Evolutionary conservation across 2,329 filamentous ascomycete genomes (phyloP).

Genomic region (Ophiocordyceps camponoti-floridani): DNA sequence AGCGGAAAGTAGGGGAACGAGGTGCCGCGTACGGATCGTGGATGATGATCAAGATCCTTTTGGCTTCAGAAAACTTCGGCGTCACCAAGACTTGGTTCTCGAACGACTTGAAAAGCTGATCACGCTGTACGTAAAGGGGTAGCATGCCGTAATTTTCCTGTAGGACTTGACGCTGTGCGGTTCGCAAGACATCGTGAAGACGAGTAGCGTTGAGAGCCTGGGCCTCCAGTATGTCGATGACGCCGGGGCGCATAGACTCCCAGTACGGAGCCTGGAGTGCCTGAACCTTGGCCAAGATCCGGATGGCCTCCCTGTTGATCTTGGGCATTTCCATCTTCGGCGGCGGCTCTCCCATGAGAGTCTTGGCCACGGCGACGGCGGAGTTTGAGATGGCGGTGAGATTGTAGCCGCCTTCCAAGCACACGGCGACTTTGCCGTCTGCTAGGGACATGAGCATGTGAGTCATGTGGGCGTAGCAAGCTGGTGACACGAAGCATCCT

Average conservation of each 20-base stretch:
- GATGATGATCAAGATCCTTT: slow-evolving; percentile 65
- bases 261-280: slow-evolving; percentile 54
- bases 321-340: slow-evolving; percentile 37
- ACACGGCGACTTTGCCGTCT: slow-evolving; percentile 75
- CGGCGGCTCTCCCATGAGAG: slow-evolving; percentile 89
- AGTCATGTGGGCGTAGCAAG: slow-evolving; percentile 95
- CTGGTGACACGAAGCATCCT: slow-evolving; percentile 77
- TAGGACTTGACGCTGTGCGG: slow-evolving; percentile 55
- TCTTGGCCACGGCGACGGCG: slow-evolving; percentile 76
- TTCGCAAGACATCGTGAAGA: slow-evolving; percentile 64
- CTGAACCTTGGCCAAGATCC: slow-evolving; percentile 39
- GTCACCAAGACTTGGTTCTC: slow-evolving; percentile 77
- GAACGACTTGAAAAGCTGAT: slow-evolving; percentile 56
- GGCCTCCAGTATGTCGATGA: slow-evolving; percentile 35
- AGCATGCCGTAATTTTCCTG: slow-evolving; percentile 61
- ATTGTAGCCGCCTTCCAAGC: slow-evolving; percentile 92
- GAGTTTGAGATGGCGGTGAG: slow-evolving; percentile 83
- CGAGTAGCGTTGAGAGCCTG: slow-evolving; percentile 37
- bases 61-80: slow-evolving; percentile 44
- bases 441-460: slow-evolving; percentile 97
- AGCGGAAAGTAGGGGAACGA: background rate
- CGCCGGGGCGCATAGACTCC: slow-evolving; percentile 66
- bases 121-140: slow-evolving; percentile 61
- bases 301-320: slow-evolving; percentile 37
- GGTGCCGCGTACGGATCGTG: slow-evolving; percentile 62